phyloP scores from a whole-genome alignment of 176 grass and related monocot species.

The Eremochloa ophiuroides region DNA sequence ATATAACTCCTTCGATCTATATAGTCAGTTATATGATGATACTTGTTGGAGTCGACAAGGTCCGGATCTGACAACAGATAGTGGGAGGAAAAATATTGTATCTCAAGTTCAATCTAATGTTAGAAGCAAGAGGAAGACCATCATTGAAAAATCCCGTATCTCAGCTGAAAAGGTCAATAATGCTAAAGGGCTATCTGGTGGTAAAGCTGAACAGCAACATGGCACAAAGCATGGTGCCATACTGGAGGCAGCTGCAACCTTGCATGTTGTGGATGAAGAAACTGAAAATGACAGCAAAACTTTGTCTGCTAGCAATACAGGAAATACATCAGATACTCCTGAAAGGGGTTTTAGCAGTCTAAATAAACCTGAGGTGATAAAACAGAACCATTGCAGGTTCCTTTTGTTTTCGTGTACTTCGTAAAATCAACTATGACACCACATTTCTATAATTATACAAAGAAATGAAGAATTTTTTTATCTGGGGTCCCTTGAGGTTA shows the following conservation, averaged over 20 bases:
- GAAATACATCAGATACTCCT: conserved; percentile 39
- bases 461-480: background rate
- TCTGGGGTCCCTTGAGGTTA: background rate
- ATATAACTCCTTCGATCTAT: conserved; percentile 69
- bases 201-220: conserved; percentile 35
- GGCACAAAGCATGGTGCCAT: conserved; percentile 36
- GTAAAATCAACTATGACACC: background rate
- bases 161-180: conserved; percentile 38
- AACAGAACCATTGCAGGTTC: conserved; percentile 17
- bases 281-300: conserved; percentile 61
- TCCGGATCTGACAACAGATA: conserved; percentile 40
- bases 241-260: conserved; percentile 31
- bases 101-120: conserved; percentile 35
- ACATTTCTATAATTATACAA: background rate
- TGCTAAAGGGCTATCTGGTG: conserved; percentile 24
- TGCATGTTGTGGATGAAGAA: conserved; percentile 66
- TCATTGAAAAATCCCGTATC: conserved; percentile 39
- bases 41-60: conserved; percentile 49
- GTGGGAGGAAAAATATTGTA: conserved; percentile 42
- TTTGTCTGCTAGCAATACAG: conserved; percentile 47
- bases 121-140: conserved; percentile 51
- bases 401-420: background rate
- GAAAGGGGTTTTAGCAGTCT: conserved; percentile 47
- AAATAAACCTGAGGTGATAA: conserved; percentile 58
- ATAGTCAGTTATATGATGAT: conserved; percentile 71